Evolutionary conservation across 192 early-diverging fungal species (phyloP), one percentile per base, ranked within the genome.

Genomic region (Backusella macrospora): DNA sequence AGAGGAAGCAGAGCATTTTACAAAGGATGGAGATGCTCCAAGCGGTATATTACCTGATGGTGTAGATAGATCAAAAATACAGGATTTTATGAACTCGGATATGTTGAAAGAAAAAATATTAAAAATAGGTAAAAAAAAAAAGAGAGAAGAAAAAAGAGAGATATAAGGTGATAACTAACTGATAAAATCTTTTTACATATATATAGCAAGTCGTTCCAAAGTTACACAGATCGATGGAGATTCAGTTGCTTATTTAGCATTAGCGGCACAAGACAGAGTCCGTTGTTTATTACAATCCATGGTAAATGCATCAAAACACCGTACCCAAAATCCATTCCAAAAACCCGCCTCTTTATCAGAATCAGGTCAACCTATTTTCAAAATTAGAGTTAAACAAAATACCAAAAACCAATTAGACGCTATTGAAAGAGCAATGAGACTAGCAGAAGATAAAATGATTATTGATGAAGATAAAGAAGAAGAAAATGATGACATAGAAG

Each of bases 261-360:
- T 92, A 42, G 92, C 93, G 2, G 71, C 89, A 46, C 91, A 93
- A 73, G 87, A 92, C 21, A 81, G 92, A 44, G 75, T 93, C 15
- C 84, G 89, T 18, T 67, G 76, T 5, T 80, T 92, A 69, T 76
- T 90, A 18, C 90, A 92, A 79, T 78, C 88, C 71, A 92, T 93
- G 84, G 83, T 90, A 4, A 83, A 82, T 7, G 92, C 91, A 1
- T 89, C 88, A 8, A 87, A 93, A 55, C 92, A 93, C 76, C 89
- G 93, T 67, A 84, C 85, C 40, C 81, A 82, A 3, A 88, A 91
- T 0, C 85, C 89, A 48, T 83, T 86, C 39, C 81, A 90, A 21
- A 85, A 87, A 63, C 83, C 88, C 9, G 88, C 91, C 26, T 87
- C 86, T 0, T 68, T 88, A 37, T 80, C 86, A 62, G 68, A 49